A percentile compares a stretch with the other conserved stretches of the same genome.
phyloP scores from a whole-genome alignment of 2,329 filamentous ascomycete genomes.

The Xylariaceae sp. region DNA sequence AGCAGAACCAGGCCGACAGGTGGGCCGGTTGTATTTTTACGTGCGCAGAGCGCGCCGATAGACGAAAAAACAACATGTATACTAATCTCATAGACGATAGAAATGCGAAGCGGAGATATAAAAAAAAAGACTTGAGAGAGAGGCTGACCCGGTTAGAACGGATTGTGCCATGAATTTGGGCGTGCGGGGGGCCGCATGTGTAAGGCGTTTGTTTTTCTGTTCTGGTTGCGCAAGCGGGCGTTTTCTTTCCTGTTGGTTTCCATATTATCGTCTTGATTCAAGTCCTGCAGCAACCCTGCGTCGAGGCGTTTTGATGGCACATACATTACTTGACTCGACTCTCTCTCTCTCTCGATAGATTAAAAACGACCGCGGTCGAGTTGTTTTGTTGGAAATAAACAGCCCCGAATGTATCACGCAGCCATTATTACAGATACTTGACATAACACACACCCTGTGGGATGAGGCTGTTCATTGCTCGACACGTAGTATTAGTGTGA shows the following conservation, averaged over 20 bases:
- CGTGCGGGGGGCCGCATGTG: slow-evolving; percentile 6
- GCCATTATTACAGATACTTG: too few relatives aligned
- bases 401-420: too few relatives aligned
- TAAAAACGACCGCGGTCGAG: too few relatives aligned
- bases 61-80: slow-evolving; percentile 1
- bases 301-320: too few relatives aligned
- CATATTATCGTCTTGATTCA: background rate
- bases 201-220: background rate
- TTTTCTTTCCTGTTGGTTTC: background rate
- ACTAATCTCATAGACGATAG: background rate
- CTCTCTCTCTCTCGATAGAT: too few relatives aligned
- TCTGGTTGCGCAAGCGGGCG: background rate
- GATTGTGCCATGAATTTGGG: slow-evolving; percentile 1
- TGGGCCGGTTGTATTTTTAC: slow-evolving; percentile 14
- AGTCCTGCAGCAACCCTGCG: too few relatives aligned
- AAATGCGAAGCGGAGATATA: background rate
- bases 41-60: slow-evolving; percentile 12
- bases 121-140: background rate
- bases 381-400: too few relatives aligned
- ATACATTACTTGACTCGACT: too few relatives aligned
- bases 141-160: background rate
- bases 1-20: slow-evolving; percentile 1
- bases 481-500: background rate
- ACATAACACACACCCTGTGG: too few relatives aligned
- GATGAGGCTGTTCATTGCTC: background rate